phyloP scores from a whole-genome alignment of 768 basidiomycete species.

The Pleurotus giganteus region DNA sequence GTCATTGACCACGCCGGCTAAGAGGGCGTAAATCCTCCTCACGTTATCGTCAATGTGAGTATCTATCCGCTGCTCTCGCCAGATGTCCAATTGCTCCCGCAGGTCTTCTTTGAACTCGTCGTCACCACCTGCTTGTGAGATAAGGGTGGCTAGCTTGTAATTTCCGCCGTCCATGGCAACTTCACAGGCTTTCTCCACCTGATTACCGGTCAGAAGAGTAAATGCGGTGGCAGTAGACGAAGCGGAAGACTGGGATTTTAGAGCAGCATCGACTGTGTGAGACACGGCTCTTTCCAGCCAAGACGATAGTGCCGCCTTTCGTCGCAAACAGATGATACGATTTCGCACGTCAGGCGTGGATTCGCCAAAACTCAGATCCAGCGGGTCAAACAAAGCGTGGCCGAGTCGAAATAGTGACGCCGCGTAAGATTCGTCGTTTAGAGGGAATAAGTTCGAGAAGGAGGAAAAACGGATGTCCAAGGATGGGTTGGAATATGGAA shows the following conservation, averaged over 20 bases:
- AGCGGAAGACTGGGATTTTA: slow-evolving; percentile 46
- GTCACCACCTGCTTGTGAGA: slow-evolving; percentile 85
- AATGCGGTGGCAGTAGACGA: slow-evolving; percentile 59
- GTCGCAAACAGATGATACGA: slow-evolving; percentile 59
- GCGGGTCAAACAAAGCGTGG: slow-evolving; percentile 82
- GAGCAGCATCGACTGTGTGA: slow-evolving; percentile 67
- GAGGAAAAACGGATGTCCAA: slow-evolving; percentile 71
- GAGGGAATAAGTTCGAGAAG: slow-evolving; percentile 68
- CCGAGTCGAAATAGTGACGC: slow-evolving; percentile 88
- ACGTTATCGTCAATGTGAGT: slow-evolving; percentile 63
- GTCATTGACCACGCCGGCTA: slow-evolving; percentile 70
- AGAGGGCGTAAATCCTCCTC: slow-evolving; percentile 78
- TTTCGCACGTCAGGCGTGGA: slow-evolving; percentile 60
- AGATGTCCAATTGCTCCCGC: slow-evolving; percentile 71
- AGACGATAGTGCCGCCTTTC: slow-evolving; percentile 75
- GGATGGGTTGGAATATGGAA: slow-evolving; percentile 69
- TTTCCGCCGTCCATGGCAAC: slow-evolving; percentile 73
- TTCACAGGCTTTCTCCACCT: slow-evolving; percentile 80
- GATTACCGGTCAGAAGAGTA: slow-evolving; percentile 80
- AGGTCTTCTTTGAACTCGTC: slow-evolving; percentile 72
- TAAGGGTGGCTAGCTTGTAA: slow-evolving; percentile 82
- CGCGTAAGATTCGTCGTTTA: slow-evolving; percentile 69
- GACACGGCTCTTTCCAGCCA: slow-evolving; percentile 83
- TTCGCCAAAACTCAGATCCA: slow-evolving; percentile 60
- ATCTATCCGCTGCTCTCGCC: slow-evolving; percentile 78